Base-by-base conservation (phyloP, 2,329 filamentous ascomycete genomes). In the Ilyonectria mors-panacis region DNA sequence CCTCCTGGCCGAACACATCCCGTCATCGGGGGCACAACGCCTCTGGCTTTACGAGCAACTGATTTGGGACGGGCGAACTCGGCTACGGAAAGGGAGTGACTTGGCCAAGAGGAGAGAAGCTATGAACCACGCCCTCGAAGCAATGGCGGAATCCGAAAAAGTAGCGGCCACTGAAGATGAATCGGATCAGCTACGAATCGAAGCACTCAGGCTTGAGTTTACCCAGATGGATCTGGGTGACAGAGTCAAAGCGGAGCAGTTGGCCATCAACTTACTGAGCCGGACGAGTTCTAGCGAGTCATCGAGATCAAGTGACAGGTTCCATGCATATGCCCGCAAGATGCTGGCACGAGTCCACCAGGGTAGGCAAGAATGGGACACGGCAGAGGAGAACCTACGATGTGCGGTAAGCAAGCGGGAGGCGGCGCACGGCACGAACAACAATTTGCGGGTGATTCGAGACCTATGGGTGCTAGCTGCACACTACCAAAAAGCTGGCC, bases 1-100 rank as follows among this genome's bases (percentile, higher is more conserved):
- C 62, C 65, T 81, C 5, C 69, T 81, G 26, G 71, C 76, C 12
- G 72, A 75, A 30, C 75, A 77, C 33, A 77, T 81, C 35, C 75
- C 75, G 12, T 72, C 76, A 2, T 73, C 72, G 9, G 71, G 76
- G 17, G 65, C 77, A 7, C 75, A 75, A 39, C 76, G 77, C 26
- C 73, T 81, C 5, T 81, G 80, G 80, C 78, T 81, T 50, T 81
- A 81, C 62, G 80, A 81, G 64, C 80, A 81, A 64, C 66, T 81
- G 13, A 81, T 81, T 6, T 81, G 80, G 80, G 80, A 81, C 60
- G 80, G 79, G 21, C 78, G 79, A 33, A 81, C 79, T 13, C 69
- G 75, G 10, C 69, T 81, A 28, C 78, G 80, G 6, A 78, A 73
- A 62, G 74, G 75, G 19, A 80, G 79, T 50, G 72, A 78, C 12